Percentiles rank a stretch among this genome's conserved stretches.
Conservation (phyloP, 2,329 filamentous ascomycete genomes). For the Diplodia mutila region DNA sequence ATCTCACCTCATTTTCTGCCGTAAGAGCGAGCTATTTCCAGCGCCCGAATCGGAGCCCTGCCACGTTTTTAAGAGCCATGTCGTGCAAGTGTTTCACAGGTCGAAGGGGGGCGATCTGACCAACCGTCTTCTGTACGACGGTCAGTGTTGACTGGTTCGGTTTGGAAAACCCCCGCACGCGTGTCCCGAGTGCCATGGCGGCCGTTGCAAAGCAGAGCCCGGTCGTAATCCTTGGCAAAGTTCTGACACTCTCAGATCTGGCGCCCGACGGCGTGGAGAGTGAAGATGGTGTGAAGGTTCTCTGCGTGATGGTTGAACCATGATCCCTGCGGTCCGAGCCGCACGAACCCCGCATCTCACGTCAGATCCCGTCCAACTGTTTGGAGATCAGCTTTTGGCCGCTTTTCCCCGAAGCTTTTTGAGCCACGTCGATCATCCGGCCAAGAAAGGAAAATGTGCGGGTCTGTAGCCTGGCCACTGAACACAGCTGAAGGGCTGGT, state of each 20-base stretch:
- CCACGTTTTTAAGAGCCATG: neutral
- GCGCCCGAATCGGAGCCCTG: neutral
- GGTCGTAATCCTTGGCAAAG: neutral
- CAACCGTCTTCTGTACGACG: neutral
- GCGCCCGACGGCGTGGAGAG: neutral
- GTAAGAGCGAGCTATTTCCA: neutral
- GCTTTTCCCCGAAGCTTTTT: neutral
- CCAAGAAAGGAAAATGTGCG: neutral
- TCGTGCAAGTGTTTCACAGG: neutral
- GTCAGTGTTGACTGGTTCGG: neutral
- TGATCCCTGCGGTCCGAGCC: neutral
- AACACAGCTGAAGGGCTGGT: neutral
- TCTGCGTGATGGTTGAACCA: neutral
- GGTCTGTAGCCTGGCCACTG: neutral
- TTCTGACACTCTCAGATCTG: neutral
- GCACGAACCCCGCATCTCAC: neutral
- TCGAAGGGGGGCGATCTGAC: neutral
- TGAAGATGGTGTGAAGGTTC: neutral
- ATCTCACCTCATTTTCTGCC: neutral
- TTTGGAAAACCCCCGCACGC: neutral
- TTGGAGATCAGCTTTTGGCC: neutral
- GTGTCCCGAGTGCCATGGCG: neutral
- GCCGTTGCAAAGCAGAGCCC: neutral
- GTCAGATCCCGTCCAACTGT: neutral
- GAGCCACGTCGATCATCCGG: neutral